Base-by-base conservation (phyloP, 768 basidiomycete genomes). In the Postia placenta region DNA sequence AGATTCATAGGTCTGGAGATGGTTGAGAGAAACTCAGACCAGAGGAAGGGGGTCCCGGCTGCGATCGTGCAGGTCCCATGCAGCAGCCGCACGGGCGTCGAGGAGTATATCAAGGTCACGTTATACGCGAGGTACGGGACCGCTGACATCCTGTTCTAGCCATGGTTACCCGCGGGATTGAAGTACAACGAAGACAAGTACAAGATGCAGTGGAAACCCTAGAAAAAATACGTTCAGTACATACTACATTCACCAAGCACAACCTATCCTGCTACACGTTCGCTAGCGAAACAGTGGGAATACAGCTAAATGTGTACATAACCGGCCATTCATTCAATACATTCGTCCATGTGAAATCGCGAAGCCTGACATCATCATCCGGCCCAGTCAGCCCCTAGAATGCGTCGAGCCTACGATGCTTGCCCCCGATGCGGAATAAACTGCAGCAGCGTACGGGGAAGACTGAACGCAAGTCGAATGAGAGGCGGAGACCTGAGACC, bases 1-100 rank as follows among this genome's bases (percentile, higher is more conserved):
- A 92, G 74, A 74, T 92, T 90, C 89, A 92, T 92, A 70, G 70
- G 69, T 39, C 55, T 26, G 49, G n/a, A n/a, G n/a, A n/a, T n/a
- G n/a, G n/a, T n/a, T n/a, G n/a, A n/a, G n/a, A n/a, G n/a, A n/a
- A n/a, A n/a, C n/a, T n/a, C n/a, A n/a, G n/a, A n/a, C n/a, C n/a
- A n/a, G n/a, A n/a, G n/a, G n/a, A n/a, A n/a, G n/a, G n/a, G n/a
- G n/a, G n/a, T n/a, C n/a, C n/a, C n/a, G n/a, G n/a, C n/a, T n/a
- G n/a, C 15, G 30, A 33, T 33, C 30, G 15, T 33, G 15, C 7
- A 15, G 30, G 30, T 15, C 9, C 9, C 30, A n/a, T 33, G 30
- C 30, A 33, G 15, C 9, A 7, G 15, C 36, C 52, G 28, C 30
- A 33, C 30, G 30, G 30, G 30, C 41, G 26, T 41, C 41, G 42